phyloP scores from a whole-genome alignment of 345 rosid species.

The Syzygium oleosum region DNA sequence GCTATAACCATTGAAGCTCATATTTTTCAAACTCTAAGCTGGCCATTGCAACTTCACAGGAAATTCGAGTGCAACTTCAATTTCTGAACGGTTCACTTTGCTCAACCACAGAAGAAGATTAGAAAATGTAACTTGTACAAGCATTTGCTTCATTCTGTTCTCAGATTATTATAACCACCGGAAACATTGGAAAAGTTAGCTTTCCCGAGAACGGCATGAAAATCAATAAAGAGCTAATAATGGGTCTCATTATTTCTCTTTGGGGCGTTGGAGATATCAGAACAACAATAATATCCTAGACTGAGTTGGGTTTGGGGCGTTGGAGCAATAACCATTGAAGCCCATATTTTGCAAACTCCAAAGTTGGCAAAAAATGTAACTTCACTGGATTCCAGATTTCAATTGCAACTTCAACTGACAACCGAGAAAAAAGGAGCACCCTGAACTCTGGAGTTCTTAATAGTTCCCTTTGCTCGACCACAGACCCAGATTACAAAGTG shows the following conservation, averaged over 20 bases:
- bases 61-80: not conserved
- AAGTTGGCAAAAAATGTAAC: not conserved
- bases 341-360: not conserved
- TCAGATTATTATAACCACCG: not conserved
- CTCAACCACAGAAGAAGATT: not conserved
- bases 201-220: not conserved
- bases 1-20: not conserved
- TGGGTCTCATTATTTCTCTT: not conserved
- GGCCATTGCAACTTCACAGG: not conserved
- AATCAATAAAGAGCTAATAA: not conserved
- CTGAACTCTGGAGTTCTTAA: not conserved
- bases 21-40: not conserved
- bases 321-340: not conserved
- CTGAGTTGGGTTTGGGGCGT: not conserved
- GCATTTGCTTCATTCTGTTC: not conserved
- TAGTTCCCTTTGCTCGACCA: not conserved
- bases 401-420: not conserved
- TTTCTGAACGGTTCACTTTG: not conserved
- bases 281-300: not conserved
- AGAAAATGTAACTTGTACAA: not conserved
- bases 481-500: not conserved
- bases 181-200: not conserved
- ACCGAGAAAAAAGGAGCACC: not conserved
- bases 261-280: not conserved
- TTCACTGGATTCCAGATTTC: not conserved